A percentile compares a stretch with the other conserved stretches of the same genome.
Evolutionary conservation across 2,329 filamentous ascomycete species (phyloP).

Genomic region (Ilyonectria mors-panacis): DNA sequence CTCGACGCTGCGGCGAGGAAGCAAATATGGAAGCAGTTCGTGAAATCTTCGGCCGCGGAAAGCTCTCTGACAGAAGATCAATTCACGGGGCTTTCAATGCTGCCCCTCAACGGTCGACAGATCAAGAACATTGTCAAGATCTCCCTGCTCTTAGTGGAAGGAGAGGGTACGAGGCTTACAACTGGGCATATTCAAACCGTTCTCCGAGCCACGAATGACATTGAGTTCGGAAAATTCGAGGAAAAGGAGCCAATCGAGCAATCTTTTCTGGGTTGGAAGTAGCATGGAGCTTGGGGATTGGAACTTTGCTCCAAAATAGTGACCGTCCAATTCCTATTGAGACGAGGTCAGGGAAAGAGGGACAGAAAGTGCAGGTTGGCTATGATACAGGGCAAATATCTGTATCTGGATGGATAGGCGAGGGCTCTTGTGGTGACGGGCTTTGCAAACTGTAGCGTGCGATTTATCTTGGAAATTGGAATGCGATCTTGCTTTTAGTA

Average conservation of each 20-base stretch:
- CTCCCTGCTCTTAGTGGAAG: constrained; percentile 1
- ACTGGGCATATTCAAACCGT: constrained; percentile 9
- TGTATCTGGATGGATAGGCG: no score
- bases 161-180: neutral
- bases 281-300: neutral
- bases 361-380: no score
- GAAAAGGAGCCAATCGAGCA: neutral
- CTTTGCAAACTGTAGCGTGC: no score
- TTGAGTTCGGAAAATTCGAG: neutral
- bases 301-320: neutral
- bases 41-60: neutral
- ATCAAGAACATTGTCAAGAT: constrained; percentile 13
- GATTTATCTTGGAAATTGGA: no score
- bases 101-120: constrained; percentile 3
- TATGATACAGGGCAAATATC: no score
- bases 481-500: no score
- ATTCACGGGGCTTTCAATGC: neutral
- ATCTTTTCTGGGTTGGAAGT: neutral
- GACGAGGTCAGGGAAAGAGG: no score
- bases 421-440: no score
- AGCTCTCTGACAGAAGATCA: neutral
- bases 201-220: constrained; percentile 29
- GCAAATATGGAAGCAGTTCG: constrained; percentile 14
- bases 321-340: no score
- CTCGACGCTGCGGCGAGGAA: neutral